A percentile compares a stretch with the other conserved stretches of the same genome.
These are phyloP conservation scores for Talaromyces sp. DNA, from an alignment of 2,329 filamentous ascomycete species.

Conservation along the genomic window DNA sequence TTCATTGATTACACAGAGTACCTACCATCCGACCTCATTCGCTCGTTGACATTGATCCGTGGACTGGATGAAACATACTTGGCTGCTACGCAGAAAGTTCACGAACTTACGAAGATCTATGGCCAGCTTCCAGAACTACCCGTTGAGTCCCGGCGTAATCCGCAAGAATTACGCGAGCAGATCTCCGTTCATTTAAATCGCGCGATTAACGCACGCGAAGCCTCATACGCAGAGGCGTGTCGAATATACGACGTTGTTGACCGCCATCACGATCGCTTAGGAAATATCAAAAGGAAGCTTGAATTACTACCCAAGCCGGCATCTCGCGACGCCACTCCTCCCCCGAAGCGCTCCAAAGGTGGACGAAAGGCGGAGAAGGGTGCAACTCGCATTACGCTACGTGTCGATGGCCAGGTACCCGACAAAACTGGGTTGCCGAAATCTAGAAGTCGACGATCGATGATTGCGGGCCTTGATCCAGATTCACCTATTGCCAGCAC, in stretches of 20 bases:
- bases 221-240: conserved; percentile 54
- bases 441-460: conserved; percentile 37
- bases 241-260: conserved; percentile 57
- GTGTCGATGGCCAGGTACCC: conserved; percentile 32
- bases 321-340: conserved; percentile 54
- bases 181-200: conserved; percentile 57
- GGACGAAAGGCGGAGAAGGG: conserved; percentile 38
- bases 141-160: conserved; percentile 49
- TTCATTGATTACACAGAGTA: conserved; percentile 69
- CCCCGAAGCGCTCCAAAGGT: conserved; percentile 39
- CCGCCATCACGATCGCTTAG: conserved; percentile 56
- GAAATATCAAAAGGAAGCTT: conserved; percentile 60
- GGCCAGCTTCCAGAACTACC: conserved; percentile 52
- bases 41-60: conserved; percentile 61
- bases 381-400: conserved; percentile 42
- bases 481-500: conserved; percentile 47
- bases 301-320: conserved; percentile 60
- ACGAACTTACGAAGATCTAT: conserved; percentile 43
- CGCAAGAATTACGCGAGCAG: conserved; percentile 51
- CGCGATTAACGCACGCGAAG: conserved; percentile 55
- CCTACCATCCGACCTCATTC: conserved; percentile 62
- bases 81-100: conserved; percentile 39
- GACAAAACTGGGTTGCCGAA: conserved; percentile 29
- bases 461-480: conserved; percentile 38
- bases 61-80: conserved; percentile 47